A percentile compares a stretch with the other conserved stretches of the same genome.
Evolutionary conservation across 2,329 filamentous ascomycete species (phyloP).

Genomic region (Parastagonospora nodorum): DNA sequence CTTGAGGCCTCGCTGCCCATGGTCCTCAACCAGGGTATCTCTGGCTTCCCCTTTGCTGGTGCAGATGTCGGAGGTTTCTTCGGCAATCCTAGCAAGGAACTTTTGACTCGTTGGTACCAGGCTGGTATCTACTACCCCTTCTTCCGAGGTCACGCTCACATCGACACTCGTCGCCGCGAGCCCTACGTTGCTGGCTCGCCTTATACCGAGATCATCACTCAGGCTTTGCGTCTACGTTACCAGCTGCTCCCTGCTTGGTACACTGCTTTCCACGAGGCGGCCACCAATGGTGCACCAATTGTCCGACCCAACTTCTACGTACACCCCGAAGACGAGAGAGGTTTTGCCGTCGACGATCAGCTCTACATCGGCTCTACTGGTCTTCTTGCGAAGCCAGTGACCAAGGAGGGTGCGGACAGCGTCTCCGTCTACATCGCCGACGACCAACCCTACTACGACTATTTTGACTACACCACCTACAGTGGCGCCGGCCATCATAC

Average conservation of each 20-base stretch:
- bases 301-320: slow-evolving; percentile 92
- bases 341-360: slow-evolving; percentile 91
- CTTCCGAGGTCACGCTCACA: slow-evolving; percentile 96
- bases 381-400: slow-evolving; percentile 89
- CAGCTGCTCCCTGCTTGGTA: slow-evolving; percentile 92
- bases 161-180: slow-evolving; percentile 91
- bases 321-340: slow-evolving; percentile 81
- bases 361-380: slow-evolving; percentile 89
- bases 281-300: slow-evolving; percentile 81
- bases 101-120: slow-evolving; percentile 95
- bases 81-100: slow-evolving; percentile 90
- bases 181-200: slow-evolving; percentile 87
- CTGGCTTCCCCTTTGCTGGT: slow-evolving; percentile 90
- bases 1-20: slow-evolving; percentile 90
- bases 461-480: slow-evolving; percentile 83
- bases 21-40: slow-evolving; percentile 89
- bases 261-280: slow-evolving; percentile 91
- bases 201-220: slow-evolving; percentile 82
- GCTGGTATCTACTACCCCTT: slow-evolving; percentile 96
- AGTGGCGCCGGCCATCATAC: slow-evolving; percentile 74
- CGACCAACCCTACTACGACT: slow-evolving; percentile 89
- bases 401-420: slow-evolving; percentile 72
- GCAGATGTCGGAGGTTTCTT: slow-evolving; percentile 99
- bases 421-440: slow-evolving; percentile 88
- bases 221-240: slow-evolving; percentile 87